Percentiles rank a stretch among this genome's conserved stretches.
These are phyloP conservation scores for Naganishia antarctica DNA, from an alignment of 768 basidiomycete genomes.

Conservation along the genomic window DNA sequence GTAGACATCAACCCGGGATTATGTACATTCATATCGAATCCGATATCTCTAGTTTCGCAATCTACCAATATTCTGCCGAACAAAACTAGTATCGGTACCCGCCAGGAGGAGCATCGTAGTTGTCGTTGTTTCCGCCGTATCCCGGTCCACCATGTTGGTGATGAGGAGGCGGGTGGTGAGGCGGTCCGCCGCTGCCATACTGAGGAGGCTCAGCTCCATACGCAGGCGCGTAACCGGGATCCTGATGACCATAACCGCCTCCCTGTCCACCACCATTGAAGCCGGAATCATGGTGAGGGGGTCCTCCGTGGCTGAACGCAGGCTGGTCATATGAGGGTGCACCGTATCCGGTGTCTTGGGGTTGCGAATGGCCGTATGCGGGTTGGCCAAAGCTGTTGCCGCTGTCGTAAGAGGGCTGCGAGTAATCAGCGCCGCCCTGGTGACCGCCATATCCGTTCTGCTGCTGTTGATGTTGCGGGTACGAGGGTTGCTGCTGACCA, in stretches of 20 bases:
- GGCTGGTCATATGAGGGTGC: conserved; percentile 9
- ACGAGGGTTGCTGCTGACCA: neutral
- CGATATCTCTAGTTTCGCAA: no score
- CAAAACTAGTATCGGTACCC: neutral
- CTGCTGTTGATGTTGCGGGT: neutral
- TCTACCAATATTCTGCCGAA: no score
- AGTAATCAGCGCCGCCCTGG: neutral
- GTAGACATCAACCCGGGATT: no score
- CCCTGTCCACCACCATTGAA: neutral
- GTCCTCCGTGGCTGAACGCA: neutral
- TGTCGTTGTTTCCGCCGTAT: conserved; percentile 14
- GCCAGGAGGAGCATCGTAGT: conserved; percentile 10
- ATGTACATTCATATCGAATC: no score
- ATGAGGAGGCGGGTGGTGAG: conserved; percentile 19
- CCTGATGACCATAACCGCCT: conserved; percentile 1
- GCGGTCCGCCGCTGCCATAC: neutral
- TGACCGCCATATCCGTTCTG: neutral
- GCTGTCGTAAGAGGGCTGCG: conserved; percentile 3
- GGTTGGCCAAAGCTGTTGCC: conserved; percentile 18
- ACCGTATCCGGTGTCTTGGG: conserved; percentile 21
- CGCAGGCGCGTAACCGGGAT: neutral
- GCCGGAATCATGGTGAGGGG: conserved; percentile 2
- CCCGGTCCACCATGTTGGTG: conserved; percentile 11
- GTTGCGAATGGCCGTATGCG: conserved; percentile 4
- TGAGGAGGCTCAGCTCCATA: conserved; percentile 19